These are phyloP conservation scores for Aspergillus taichungensis DNA, from an alignment of 495 filamentous ascomycete genomes.

Conservation along the genomic window DNA sequence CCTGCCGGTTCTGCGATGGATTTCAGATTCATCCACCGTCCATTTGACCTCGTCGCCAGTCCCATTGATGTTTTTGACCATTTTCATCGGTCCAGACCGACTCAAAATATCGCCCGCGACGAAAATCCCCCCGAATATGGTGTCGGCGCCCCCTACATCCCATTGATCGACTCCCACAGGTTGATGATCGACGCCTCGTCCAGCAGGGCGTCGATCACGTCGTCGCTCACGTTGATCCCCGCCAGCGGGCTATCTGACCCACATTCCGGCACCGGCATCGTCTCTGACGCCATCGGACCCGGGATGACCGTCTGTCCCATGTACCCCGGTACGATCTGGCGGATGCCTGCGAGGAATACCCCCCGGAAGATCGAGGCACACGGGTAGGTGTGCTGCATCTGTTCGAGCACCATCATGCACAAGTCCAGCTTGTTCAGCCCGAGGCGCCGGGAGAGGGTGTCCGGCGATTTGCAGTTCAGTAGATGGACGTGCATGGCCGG, in stretches of 20 bases:
- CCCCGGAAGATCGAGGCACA: conserved; percentile 25
- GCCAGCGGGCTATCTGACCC: neutral
- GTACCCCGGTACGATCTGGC: conserved; percentile 18
- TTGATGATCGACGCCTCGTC: conserved; percentile 21
- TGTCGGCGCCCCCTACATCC: neutral
- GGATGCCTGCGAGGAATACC: conserved; percentile 24
- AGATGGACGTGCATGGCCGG: conserved; percentile 36
- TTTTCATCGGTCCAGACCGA: no score
- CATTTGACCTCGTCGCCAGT: no score
- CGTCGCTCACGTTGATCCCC: conserved; percentile 1
- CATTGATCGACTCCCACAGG: conserved; percentile 19
- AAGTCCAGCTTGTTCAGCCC: conserved; percentile 31
- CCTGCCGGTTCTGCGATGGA: no score
- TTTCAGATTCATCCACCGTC: no score
- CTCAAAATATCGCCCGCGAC: no score
- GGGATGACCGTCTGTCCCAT: neutral
- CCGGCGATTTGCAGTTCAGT: conserved; percentile 23
- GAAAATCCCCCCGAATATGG: no score
- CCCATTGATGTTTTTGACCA: no score
- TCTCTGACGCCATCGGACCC: neutral
- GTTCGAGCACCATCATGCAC: conserved; percentile 34
- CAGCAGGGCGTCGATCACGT: conserved; percentile 20
- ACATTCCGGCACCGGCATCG: neutral
- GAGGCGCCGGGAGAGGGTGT: conserved; percentile 23
- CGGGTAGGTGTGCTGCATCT: conserved; percentile 28